Base-by-base conservation (phyloP, 1,139 yeast genomes). In the Kodamaea sp. region DNA sequence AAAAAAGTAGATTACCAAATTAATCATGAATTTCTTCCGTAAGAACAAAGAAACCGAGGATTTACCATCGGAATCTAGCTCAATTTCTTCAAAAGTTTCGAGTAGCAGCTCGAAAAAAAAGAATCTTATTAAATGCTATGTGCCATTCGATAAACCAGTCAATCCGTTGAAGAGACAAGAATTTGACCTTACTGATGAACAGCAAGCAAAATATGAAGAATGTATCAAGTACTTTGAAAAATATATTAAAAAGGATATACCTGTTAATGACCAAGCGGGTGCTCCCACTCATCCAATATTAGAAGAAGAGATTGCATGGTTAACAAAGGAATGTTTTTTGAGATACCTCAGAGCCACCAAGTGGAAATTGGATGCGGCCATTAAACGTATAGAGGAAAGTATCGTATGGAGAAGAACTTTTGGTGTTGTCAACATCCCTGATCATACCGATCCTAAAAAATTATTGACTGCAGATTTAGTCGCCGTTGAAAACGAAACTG, bases 391-490 rank as follows among this genome's bases (percentile, higher is more conserved):
- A 7, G 83, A 80, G 50, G 78, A 78, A 22, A 84, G 97, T 0
- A 50, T 92, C 10, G 78, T 86, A 4, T 92, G 97, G 97, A 78
- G 97, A 65, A 78, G 97, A 49, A 87, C 87, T 39, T 90, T 88
- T 59, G 97, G 97, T 8, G 83, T 89, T 24, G 78, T 79, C 26
- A 75, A 82, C 12, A 66, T 78, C 36, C 75, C 80, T 39, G 62
- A 54, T 8, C 57, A 59, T 53, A 62, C 60, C 31, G 73, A 47
- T 44, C 58, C 50, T 39, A 60, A 76, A 47, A 76, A 72, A 44
- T 59, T 57, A 23, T 61, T 88, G 35, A 77, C 83, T 1, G 68
- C 89, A 1, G 87, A 81, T 5, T 51, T 77, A 31, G 84, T 86
- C 1, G 73, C 75, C 5, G 70, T 66, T 1, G 97, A 90, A 64